phyloP scores from a whole-genome alignment of 2,329 filamentous ascomycete species.

The Akanthomyces lecanii region DNA sequence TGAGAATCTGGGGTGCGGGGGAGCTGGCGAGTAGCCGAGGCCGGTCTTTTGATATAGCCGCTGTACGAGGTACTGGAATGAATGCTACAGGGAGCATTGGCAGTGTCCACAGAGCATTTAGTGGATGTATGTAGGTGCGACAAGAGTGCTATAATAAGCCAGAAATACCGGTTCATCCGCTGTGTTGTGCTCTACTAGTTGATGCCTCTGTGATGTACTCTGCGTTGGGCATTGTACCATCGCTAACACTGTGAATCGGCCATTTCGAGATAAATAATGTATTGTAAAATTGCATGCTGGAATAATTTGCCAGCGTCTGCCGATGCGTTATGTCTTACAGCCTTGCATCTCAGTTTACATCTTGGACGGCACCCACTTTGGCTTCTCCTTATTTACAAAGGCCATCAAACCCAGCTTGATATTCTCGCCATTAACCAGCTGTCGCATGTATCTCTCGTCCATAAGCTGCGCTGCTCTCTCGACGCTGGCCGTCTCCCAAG shows the following conservation, averaged over 20 bases:
- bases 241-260: no score
- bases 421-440: slow-evolving; percentile 42
- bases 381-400: slow-evolving; percentile 47
- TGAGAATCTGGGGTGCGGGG: slow-evolving; percentile 1
- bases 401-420: slow-evolving; percentile 46
- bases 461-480: slow-evolving; percentile 37
- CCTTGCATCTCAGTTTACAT: slow-evolving; percentile 27
- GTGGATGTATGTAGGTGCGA: not conserved
- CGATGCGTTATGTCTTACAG: not conserved
- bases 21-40: slow-evolving; percentile 1
- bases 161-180: not conserved
- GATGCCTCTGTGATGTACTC: not conserved
- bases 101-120: not conserved
- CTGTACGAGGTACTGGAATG: not conserved
- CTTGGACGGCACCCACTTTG: slow-evolving; percentile 46
- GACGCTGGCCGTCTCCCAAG: slow-evolving; percentile 38
- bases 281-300: not conserved
- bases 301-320: not conserved
- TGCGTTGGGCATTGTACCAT: not conserved
- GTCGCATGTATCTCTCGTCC: slow-evolving; percentile 37
- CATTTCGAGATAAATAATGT: not conserved
- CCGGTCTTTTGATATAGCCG: not conserved
- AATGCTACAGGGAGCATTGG: no score
- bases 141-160: not conserved
- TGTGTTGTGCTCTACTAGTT: not conserved